Conservation (phyloP, 352 stramenopile genomes). For the Aphanomyces invadans region DNA sequence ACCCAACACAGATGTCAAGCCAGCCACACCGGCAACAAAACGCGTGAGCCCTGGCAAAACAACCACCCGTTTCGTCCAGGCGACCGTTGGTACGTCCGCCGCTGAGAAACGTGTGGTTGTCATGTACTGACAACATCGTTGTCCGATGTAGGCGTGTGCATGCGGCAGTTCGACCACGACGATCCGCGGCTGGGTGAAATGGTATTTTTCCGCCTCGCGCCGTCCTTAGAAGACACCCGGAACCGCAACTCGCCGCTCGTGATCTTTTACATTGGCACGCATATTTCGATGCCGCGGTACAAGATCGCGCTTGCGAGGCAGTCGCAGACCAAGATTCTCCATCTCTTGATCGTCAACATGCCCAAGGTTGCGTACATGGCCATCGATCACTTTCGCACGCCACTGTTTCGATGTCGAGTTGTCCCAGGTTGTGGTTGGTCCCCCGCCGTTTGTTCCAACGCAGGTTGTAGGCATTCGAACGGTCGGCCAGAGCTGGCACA, state of each 20-base stretch:
- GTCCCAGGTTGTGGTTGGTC: conserved; percentile 24
- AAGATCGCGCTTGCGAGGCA: conserved; percentile 44
- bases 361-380: conserved; percentile 46
- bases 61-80: neutral
- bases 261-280: conserved; percentile 53
- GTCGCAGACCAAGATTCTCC: conserved; percentile 56
- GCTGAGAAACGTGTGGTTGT: neutral
- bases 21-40: neutral
- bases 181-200: conserved; percentile 54
- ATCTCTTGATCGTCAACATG: conserved; percentile 65
- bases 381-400: conserved; percentile 63
- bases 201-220: conserved; percentile 58
- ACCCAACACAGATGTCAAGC: neutral
- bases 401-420: conserved; percentile 62
- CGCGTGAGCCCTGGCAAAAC: neutral
- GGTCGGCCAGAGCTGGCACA: conserved; percentile 56
- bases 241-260: conserved; percentile 41
- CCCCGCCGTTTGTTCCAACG: too few species aligned
- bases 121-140: too few species aligned
- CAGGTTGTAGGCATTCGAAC: conserved; percentile 44
- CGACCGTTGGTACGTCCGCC: neutral
- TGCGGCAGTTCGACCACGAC: conserved; percentile 1
- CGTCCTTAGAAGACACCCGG: neutral
- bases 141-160: neutral
- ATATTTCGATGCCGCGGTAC: conserved; percentile 44